Percentiles rank a stretch among this genome's conserved stretches.
Evolutionary conservation across 164 flowering plant genomes (phyloP).

Genomic region (Sextonia rubra): DNA sequence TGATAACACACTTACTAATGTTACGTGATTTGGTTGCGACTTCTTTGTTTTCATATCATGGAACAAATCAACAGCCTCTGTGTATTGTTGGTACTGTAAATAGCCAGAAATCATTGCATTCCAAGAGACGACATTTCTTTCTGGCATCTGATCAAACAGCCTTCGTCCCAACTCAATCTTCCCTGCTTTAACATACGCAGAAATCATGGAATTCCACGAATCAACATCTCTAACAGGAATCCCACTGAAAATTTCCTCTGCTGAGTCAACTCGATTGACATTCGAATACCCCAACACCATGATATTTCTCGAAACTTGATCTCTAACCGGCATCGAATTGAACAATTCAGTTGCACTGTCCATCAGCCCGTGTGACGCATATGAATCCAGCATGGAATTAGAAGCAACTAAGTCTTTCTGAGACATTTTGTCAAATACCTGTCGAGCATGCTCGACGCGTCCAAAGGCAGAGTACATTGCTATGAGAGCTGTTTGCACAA

Average conservation of each 20-base stretch:
- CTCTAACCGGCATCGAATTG: constrained; percentile 24
- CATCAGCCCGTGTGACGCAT: constrained; percentile 29
- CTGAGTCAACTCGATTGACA: constrained; percentile 14
- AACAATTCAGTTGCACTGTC: constrained; percentile 22
- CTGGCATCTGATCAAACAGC: constrained; percentile 24
- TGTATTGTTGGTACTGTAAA: constrained; percentile 12
- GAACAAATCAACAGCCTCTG: constrained; percentile 25
- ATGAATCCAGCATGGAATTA: constrained; percentile 42
- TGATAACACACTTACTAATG: constrained; percentile 25
- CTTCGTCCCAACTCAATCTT: constrained; percentile 22
- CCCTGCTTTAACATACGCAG: constrained; percentile 17
- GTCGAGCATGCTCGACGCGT: constrained; percentile 13
- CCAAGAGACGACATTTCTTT: constrained; percentile 30
- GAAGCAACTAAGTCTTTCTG: constrained; percentile 33
- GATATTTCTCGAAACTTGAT: constrained; percentile 26
- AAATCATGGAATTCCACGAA: constrained; percentile 44
- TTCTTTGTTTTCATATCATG: constrained; percentile 19
- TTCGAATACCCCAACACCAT: constrained; percentile 36
- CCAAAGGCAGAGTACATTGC: constrained; percentile 19
- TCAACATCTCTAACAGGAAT: constrained; percentile 26
- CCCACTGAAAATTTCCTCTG: constrained; percentile 22
- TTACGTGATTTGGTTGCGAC: constrained; percentile 22
- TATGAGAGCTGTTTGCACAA: constrained; percentile 37
- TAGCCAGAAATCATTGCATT: constrained; percentile 35
- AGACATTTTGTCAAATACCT: constrained; percentile 30